Percentiles rank a stretch among this genome's conserved stretches.
These are phyloP conservation scores for Tylopilus sp. DNA, from an alignment of 1,284 basidiomycete species.

Conservation along the genomic window DNA sequence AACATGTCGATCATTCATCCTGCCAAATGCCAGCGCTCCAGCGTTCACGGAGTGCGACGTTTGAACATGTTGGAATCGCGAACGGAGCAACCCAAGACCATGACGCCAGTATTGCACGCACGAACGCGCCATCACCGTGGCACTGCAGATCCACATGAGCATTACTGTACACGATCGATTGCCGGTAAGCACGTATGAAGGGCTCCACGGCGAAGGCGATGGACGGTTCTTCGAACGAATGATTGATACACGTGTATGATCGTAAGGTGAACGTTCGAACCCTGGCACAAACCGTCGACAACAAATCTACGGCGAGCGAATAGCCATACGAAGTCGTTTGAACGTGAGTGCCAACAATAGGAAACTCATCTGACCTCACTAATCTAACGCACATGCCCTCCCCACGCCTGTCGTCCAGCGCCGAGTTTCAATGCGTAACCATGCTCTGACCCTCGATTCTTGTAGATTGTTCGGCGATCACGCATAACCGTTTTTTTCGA, in stretches of 20 bases:
- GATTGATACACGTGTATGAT: slow-evolving; percentile 19
- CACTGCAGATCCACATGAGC: slow-evolving; percentile 2
- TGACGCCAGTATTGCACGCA: not conserved
- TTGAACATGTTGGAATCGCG: slow-evolving; percentile 1
- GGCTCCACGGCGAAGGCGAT: not conserved
- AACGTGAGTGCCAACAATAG: slow-evolving; percentile 13
- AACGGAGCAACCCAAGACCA: not conserved
- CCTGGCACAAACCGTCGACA: slow-evolving; percentile 1
- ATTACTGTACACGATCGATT: slow-evolving; percentile 17
- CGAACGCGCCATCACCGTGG: slow-evolving; percentile 1
- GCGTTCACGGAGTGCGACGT: not conserved
- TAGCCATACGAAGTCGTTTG: not conserved
- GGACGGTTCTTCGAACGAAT: not conserved
- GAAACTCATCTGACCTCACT: not conserved
- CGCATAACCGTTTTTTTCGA: not conserved
- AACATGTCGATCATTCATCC: slow-evolving; percentile 2
- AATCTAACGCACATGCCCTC: not conserved
- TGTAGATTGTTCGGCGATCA: slow-evolving; percentile 16
- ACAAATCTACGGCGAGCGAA: not conserved
- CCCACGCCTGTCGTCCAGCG: not conserved
- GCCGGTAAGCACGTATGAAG: not conserved
- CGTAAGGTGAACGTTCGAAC: slow-evolving; percentile 3
- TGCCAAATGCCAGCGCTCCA: not conserved
- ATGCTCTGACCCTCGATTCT: slow-evolving; percentile 2
- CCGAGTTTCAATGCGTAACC: slow-evolving; percentile 8